Base-by-base conservation (phyloP, 441 rosid genomes). In the Adansonia rubrostipa region DNA sequence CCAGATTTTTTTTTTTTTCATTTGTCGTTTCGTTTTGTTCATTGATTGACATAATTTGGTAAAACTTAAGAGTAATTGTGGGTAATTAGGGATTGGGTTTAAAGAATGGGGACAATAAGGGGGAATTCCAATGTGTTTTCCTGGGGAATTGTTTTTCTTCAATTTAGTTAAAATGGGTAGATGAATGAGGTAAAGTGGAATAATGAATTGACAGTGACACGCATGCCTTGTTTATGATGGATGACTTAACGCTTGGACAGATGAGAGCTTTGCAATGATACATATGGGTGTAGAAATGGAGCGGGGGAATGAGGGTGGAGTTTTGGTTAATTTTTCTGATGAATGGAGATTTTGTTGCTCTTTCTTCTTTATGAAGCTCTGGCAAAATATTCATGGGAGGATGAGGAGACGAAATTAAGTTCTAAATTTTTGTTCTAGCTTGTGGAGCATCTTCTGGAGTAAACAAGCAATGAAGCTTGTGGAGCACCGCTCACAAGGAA, bases 151-250 rank as follows among this genome's bases (percentile, higher is more conserved):
- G 28, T 24, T 24, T 24, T 24, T 24, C 28, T 24, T 24, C 28
- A 24, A 24, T 24, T 0, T 24, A 24, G 28, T 24, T 24, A 24
- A 24, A 24, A 24, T 24, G 28, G 28, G 28, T 1, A 24, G 1
- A 24, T 24, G 28, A 24, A 24, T 24, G 28, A 24, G 28, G 28
- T 24, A 24, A 24, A 24, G 28, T 24, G 1, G 28, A 24, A 24
- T 24, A 24, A 24, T 24, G 28, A 80, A 84, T 24, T 24, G 90
- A 81, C 87, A 89, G 89, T 93, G 95, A 95, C 94, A 88, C 89
- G 75, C 81, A 91, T 95, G 92, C 98, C 93, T 95, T 95, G 90
- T 92, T 89, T 88, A 92, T 93, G 95, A 90, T 95, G 93, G 99
- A 95, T 95, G 93, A 85, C 96, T 24, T 90, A 93, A 95, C 94